Evolutionary conservation across 2,329 filamentous ascomycete genomes (phyloP), one percentile per base, ranked within the genome.

Genomic region (Ophiostoma himal-ulmi): DNA sequence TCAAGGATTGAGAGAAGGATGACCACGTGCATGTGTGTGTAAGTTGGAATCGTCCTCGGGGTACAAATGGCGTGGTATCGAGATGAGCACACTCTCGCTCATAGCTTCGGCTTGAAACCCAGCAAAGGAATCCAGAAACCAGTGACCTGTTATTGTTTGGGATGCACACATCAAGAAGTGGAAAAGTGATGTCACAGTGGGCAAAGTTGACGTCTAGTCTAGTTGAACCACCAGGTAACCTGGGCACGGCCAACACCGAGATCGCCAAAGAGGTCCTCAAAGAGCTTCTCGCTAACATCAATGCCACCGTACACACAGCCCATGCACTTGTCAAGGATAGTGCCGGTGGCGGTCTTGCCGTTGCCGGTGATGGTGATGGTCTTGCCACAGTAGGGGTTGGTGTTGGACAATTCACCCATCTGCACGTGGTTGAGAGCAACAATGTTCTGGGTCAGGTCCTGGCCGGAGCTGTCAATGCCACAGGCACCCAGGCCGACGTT

Each of bases 271-370:
- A 91, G 81, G 26, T 83, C 80, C n/a, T 75, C 73, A 79, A 88
- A 90, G 72, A 72, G 70, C 52, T 70, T 71, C 70, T 74, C 72
- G 74, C 73, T 75, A 60, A 75, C 73, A 76, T 93, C 90, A 67
- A 93, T 85, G 75, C 83, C 81, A 57, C 78, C 73, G 44, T 75
- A 69, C 67, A 68, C 76, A 78, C 92, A 95, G 75, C 89, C 89
- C 80, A 86, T 85, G 83, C 92, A 95, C 82, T 91, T 92, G 82
- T 95, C 92, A 69, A 84, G 85, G 72, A 94, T 86, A 3, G 75
- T 84, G 72, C 87, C 91, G 2, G 78, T 82, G 75, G 82, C 78
- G 1, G 83, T 83, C 78, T 85, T 85, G 69, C 73, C 90, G 68
- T 84, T 82, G 77, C 82, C 82, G 57, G 76, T 81, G 81, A 93